Base-by-base conservation (phyloP, 805 yeast genomes). In the Grigorovia yakushimaensis region DNA sequence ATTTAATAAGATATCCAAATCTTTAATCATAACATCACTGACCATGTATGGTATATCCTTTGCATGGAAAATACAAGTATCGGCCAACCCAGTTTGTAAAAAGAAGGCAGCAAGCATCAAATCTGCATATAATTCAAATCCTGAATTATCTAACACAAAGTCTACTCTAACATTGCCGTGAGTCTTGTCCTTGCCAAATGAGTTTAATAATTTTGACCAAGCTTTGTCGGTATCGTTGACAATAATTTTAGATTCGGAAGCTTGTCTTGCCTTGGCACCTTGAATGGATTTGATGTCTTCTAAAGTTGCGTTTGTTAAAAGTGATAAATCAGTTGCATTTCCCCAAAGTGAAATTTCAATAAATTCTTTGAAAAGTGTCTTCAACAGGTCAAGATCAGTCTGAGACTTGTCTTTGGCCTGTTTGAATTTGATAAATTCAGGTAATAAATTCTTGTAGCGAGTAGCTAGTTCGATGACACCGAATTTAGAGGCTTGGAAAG, bases 31-130 rank as follows among this genome's bases (percentile, higher is more conserved):
- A 8, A 93, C 94, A 65, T 93, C 99, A 55, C 96, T 86, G 18
- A 93, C 98, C 82, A 93, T 91, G 94, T 98, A 93, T 33, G 98
- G 97, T 50, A 88, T 77, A 45, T 80, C 78, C 65, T 93, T 93
- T 53, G 95, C 88, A 65, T 93, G 98, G 51, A 89, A 72, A 18
- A 79, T 82, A 50, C 91, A 78, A 47, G 76, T 70, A 20, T 71
- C 68, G 15, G 78, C 81, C 20, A 89, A 62, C n/a, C 77, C 76
- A 15, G 85, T 67, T 56, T 89, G 95, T 21, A 93, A 66, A 51
- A 85, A 58, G 62, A 84, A 82, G 42, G 84, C 65, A 2, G 82
- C 71, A 40, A 84, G 68, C 49, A 82, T 69, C 55, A 87, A 66
- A 60, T 88, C 96, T n/a, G 95, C 84, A 62, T 81, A 93, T 42